These are phyloP conservation scores for Chaetomium tenue DNA, from an alignment of 495 filamentous ascomycete genomes.

Conservation along the genomic window DNA sequence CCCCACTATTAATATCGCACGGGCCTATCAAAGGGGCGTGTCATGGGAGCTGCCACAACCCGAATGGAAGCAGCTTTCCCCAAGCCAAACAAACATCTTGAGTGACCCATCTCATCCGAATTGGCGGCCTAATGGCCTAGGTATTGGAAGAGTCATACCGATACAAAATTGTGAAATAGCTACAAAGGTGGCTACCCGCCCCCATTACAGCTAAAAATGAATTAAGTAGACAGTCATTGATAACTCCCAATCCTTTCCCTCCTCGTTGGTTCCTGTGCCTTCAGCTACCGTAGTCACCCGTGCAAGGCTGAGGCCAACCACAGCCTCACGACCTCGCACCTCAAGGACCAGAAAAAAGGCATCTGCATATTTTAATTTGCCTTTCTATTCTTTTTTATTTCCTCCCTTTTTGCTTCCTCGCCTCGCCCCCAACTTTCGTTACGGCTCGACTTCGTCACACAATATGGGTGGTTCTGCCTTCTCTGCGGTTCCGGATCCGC, in stretches of 20 bases:
- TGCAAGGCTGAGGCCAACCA: background rate
- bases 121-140: too few species aligned
- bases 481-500: constrained; percentile 38
- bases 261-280: background rate
- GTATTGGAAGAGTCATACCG: too few species aligned
- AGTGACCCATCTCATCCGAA: too few species aligned
- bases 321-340: background rate
- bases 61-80: too few species aligned
- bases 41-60: background rate
- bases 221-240: too few species aligned
- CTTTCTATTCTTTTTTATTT: background rate
- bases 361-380: background rate
- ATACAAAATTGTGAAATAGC: too few species aligned
- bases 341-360: background rate
- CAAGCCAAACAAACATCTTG: background rate
- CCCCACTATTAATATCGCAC: background rate
- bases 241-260: background rate
- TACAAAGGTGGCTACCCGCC: too few species aligned
- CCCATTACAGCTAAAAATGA: too few species aligned
- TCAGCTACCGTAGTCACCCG: too few species aligned
- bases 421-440: background rate
- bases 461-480: constrained; percentile 62
- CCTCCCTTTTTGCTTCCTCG: too few species aligned
- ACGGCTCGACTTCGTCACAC: background rate
- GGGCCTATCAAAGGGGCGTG: background rate